phyloP scores from a whole-genome alignment of 768 basidiomycete genomes.

The Agaricus sinodeliciosus region DNA sequence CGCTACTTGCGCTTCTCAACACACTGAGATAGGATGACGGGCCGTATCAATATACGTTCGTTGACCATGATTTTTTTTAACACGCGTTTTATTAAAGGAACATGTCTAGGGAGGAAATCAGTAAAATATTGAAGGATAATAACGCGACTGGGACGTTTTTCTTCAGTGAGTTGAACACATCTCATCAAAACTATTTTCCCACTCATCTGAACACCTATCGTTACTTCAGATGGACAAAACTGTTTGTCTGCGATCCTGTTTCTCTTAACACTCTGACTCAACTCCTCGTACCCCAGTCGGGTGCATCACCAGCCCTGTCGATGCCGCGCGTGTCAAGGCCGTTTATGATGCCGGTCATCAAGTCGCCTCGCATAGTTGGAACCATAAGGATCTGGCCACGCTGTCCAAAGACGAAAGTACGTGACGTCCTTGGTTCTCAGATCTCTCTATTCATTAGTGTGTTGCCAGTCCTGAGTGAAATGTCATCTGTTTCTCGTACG shows the following conservation, averaged over 20 bases:
- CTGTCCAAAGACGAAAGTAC: conserved; percentile 13
- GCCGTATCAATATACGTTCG: conserved; percentile 30
- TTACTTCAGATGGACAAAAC: conserved; percentile 6
- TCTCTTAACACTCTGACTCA: neutral
- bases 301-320: conserved; percentile 20
- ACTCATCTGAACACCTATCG: neutral
- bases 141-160: conserved; percentile 31
- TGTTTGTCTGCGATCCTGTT: neutral
- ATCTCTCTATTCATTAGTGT: too few relatives aligned
- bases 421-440: neutral
- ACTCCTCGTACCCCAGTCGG: conserved; percentile 11
- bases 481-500: conserved; percentile 7
- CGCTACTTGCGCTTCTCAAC: neutral
- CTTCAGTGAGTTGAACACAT: conserved; percentile 15
- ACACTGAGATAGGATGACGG: conserved; percentile 32
- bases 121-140: conserved; percentile 23
- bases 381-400: conserved; percentile 18
- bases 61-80: neutral
- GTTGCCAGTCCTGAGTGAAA: neutral
- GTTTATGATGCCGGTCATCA: conserved; percentile 21
- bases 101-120: conserved; percentile 26
- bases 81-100: neutral
- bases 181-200: neutral
- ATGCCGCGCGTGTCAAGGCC: conserved; percentile 13
- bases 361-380: conserved; percentile 26